Evolutionary conservation across 2,329 filamentous ascomycete genomes (phyloP), one percentile per base, ranked within the genome.

Genomic region (Elsinoe necatrix): DNA sequence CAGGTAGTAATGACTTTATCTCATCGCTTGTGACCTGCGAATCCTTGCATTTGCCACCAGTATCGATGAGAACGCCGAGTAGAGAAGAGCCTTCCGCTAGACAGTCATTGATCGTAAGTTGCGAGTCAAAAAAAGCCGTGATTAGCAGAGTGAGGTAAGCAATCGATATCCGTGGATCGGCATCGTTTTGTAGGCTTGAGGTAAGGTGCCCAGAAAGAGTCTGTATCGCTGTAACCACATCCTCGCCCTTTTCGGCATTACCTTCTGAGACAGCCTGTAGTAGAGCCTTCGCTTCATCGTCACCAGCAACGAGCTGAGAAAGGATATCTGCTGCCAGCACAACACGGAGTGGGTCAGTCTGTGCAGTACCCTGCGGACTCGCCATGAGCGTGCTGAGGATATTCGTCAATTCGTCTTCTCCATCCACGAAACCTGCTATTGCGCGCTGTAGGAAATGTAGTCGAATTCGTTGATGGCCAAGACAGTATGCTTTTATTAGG

Each of bases 161-260:
- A 41, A 95, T 81, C 0, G 86, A 79, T 60, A 95, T 80, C 27
- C 91, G 81, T 63, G 88, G 81, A 65, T 97, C 89, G 50, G 90
- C 84, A 12, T 80, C 81, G 37, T 85, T 81, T 63, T 89, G 83
- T 14, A 96, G 76, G 3, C 87, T 86, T 54, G 84, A 82, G 31
- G 95, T 81, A n/a, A 98, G 77, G 66, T 96, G 92, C 3, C 87
- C 86, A 7, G 90, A 83, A 58, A 97, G 80, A 1, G 85, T 86
- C 69, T 98, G 93, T 52, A 98, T 89, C 65, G 89, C 89, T 0
- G 92, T 96, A 11, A 98, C 86, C 11, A 96, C 89, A 70, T 98
- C 93, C 73, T 98, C 93, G 3, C 92, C 93, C 63, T 80, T 88
- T 31, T 86, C 84, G 20, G 88, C 87, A 69, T 97, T 89, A 9